Conservation (phyloP, 305 asterid genomes). For the Solanum chacoense region DNA sequence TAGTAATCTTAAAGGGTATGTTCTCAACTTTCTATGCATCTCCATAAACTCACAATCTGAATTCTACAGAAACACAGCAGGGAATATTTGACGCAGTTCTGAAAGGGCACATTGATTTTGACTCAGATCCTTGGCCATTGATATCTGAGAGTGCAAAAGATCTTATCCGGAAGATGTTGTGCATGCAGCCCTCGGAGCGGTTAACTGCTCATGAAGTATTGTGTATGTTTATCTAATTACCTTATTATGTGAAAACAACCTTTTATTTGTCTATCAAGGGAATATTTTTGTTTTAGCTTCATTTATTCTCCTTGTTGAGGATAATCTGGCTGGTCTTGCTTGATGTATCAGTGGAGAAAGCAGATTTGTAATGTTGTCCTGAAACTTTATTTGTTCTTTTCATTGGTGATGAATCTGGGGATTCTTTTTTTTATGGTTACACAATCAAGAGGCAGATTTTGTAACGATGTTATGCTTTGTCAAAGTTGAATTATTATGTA, state of each 20-base stretch:
- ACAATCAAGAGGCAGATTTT: not conserved
- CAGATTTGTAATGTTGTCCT: not conserved
- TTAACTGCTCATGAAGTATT: constrained; percentile 57
- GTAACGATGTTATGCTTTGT: not conserved
- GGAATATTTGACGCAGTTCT: constrained; percentile 63
- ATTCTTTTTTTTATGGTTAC: not conserved
- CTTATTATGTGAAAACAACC: not conserved
- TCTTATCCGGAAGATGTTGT: constrained; percentile 51
- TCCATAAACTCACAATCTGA: constrained; percentile 4
- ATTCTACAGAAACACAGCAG: constrained; percentile 71
- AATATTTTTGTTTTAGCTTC: not conserved
- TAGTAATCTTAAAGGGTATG: not conserved
- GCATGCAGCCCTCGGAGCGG: constrained; percentile 50
- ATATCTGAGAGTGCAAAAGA: constrained; percentile 60
- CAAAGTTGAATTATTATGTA: not conserved
- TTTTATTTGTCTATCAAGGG: not conserved
- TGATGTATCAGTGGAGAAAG: not conserved
- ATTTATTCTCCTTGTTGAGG: not conserved
- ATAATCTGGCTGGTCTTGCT: not conserved
- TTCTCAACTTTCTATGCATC: not conserved
- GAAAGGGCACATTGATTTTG: constrained; percentile 51
- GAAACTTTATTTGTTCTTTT: not conserved
- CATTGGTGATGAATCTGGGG: not conserved
- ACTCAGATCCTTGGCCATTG: constrained; percentile 76
- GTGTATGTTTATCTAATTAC: constrained; percentile 22